Evolutionary conservation across 2,329 filamentous ascomycete species (phyloP).

Genomic region (Hortaea sp.): DNA sequence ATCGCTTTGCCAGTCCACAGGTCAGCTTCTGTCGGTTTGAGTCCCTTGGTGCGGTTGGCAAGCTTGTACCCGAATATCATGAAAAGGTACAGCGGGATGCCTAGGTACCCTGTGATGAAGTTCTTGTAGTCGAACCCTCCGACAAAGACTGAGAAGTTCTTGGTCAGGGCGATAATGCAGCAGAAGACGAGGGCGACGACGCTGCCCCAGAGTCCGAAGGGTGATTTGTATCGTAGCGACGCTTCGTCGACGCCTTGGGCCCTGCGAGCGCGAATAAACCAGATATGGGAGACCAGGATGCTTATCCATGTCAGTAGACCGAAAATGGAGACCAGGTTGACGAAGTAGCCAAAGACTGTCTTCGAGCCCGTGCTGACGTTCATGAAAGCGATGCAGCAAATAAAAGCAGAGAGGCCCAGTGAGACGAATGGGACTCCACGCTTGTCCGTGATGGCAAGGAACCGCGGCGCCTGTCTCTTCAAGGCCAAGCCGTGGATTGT

Average conservation of each 20-base stretch:
- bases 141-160: conserved; percentile 67
- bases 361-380: conserved; percentile 33
- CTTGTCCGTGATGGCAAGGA: conserved; percentile 62
- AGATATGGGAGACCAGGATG: background rate
- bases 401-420: conserved; percentile 48
- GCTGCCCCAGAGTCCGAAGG: conserved; percentile 61
- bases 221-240: conserved; percentile 48
- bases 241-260: conserved; percentile 21
- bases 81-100: conserved; percentile 57
- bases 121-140: conserved; percentile 60
- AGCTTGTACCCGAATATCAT: conserved; percentile 55
- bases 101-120: conserved; percentile 43
- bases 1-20: conserved; percentile 49
- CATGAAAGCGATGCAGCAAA: conserved; percentile 17
- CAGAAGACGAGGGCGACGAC: conserved; percentile 60
- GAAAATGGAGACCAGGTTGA: conserved; percentile 1
- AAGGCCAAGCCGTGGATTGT: conserved; percentile 59
- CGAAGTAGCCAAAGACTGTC: conserved; percentile 27
- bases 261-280: conserved; percentile 1
- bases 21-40: conserved; percentile 46
- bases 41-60: conserved; percentile 47
- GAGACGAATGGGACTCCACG: conserved; percentile 62
- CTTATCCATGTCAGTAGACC: conserved; percentile 3
- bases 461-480: conserved; percentile 59
- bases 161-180: conserved; percentile 64